Evolutionary conservation across 306 rosid genomes (phyloP), one percentile per base, ranked within the genome.

Genomic region (Senna siamea): DNA sequence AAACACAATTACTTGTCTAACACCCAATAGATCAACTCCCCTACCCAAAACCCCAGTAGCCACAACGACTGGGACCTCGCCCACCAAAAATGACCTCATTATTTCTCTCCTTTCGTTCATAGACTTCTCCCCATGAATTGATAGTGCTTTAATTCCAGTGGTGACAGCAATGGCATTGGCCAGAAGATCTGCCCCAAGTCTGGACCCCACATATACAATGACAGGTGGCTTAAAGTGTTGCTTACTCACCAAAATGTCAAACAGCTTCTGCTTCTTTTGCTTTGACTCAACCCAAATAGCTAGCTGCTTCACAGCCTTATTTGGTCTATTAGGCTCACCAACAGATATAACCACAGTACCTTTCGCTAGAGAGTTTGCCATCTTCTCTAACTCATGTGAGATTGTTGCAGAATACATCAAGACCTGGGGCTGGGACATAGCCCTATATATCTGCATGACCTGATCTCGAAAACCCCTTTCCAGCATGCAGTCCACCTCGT

Each of bases 41-140:
- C 97, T 82, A 75, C 97, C 92, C 79, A 92, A 82, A 69, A 92
- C 89, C 75, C 97, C 96, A 5, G 97, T 89, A 40, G 97, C 96
- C 72, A 92, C 97, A 44, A 92, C 77, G 58, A 86, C 90, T 4
- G 91, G 88, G 77, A 88, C 88, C 72, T 92, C 90, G 7, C 96
- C 97, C 62, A 80, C 78, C 52, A 88, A 66, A 79, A 92, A 85
- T 7, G 83, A 85, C 60, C 62, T 80, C 96, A 92, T 88, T 79
- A 81, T 82, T 80, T 88, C 90, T 82, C 97, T 87, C 80, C 97
- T 86, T 74, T 89, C 97, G 53, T 83, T 88, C 96, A 86, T 89
- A 59, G 96, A 48, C 79, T 89, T 92, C 73, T 92, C 93, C 77
- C 97, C 97, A 68, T 92, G 97, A 72, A 92, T 86, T 34, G 97